Percentiles rank a stretch among this genome's conserved stretches.
Conservation (phyloP, 1,139 yeast genomes). For the Yamadazyma epiphylla region DNA sequence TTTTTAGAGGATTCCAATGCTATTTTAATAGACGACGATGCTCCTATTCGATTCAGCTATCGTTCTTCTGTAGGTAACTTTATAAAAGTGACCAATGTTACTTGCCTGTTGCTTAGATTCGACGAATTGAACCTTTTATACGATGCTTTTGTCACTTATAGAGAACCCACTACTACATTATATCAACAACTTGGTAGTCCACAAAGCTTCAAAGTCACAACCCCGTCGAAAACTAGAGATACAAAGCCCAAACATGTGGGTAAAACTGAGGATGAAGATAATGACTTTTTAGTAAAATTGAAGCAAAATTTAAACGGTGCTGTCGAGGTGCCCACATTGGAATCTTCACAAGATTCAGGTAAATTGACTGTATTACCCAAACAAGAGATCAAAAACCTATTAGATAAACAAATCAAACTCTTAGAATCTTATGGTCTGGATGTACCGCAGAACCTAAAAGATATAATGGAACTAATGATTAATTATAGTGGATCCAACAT, state of each 20-base stretch:
- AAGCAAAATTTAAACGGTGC: conserved; percentile 19
- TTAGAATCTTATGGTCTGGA: conserved; percentile 53
- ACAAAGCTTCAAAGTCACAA: background rate
- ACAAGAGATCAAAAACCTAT: conserved; percentile 48
- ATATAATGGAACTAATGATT: conserved; percentile 45
- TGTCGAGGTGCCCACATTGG: conserved; percentile 15
- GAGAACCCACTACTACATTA: conserved; percentile 31
- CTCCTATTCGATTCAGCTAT: conserved; percentile 18
- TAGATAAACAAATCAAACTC: conserved; percentile 54
- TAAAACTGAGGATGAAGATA: conserved; percentile 11
- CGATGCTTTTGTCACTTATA: conserved; percentile 49
- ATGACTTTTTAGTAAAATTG: conserved; percentile 16
- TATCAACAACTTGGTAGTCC: conserved; percentile 20
- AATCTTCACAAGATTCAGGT: conserved; percentile 9
- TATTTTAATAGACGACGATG: background rate
- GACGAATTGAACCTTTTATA: conserved; percentile 55
- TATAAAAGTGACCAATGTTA: conserved; percentile 36
- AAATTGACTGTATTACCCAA: conserved; percentile 41
- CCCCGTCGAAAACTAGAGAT: background rate
- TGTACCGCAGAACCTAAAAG: conserved; percentile 43
- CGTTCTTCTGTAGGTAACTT: conserved; percentile 37
- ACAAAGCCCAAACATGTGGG: conserved; percentile 1
- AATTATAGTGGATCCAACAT: conserved; percentile 34
- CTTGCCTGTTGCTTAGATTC: conserved; percentile 53
- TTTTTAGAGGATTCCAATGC: background rate